Evolutionary conservation across 2,329 filamentous ascomycete genomes (phyloP), one percentile per base, ranked within the genome.

Genomic region (Davidsoniella australis): DNA sequence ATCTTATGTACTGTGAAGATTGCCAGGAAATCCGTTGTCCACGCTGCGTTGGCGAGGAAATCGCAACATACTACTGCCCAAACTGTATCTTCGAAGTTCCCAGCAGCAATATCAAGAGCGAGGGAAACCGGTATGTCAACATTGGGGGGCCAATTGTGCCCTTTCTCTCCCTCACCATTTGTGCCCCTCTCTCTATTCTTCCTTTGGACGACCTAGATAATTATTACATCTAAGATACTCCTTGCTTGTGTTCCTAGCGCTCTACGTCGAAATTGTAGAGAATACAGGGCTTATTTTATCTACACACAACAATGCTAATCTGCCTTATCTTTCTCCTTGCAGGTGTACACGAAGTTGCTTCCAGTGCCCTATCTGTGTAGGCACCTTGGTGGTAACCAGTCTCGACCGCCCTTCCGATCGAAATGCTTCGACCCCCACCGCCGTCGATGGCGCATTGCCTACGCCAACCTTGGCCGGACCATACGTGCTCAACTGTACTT

Each of bases 11-110:
- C 68, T 98, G 91, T 68, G 89, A 94, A 61, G 91, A 96, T 62
- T 98, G 91, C 63, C 86, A 94, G 62, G 83, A 94, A 64, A 94
- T 96, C 54, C 83, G 91, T 57, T 98, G 91, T 62, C 85, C 86
- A 5, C 74, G 87, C 66, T 98, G 91, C 60, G 84, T 93, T 48
- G 76, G 81, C 44, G 91, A 98, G 61, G 91, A 98, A 66, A 87
- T 94, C 49, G 80, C 94, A 44, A 91, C 85, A 48, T 95, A 87
- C 72, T 98, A 85, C 65, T 98, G 91, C 59, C 91, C 91, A 4
- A 89, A 79, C 62, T 98, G 91, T 62, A 67, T 98, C 51, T 96
- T 98, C 59, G 91, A 98, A 64, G 89, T 94, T 29, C 87, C 89
- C 4, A 94, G 84, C 62, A 94, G 85, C 60, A 87, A 86, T 59